Conservation (phyloP, 2,329 filamentous ascomycete species). For the Venturia carpophila region DNA sequence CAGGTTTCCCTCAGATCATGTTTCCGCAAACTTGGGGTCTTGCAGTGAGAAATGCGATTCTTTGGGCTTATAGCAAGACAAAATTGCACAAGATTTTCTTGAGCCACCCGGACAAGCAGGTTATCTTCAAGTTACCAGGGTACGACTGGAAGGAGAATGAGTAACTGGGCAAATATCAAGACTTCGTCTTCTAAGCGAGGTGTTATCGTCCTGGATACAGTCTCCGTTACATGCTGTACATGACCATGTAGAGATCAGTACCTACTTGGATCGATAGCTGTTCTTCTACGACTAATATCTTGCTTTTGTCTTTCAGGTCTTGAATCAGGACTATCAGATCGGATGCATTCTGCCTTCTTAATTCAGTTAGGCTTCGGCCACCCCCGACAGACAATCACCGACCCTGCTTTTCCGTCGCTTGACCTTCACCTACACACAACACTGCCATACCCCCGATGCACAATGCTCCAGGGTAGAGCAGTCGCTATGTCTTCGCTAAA, state of each 20-base stretch:
- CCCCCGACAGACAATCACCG: not conserved
- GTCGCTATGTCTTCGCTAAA: not conserved
- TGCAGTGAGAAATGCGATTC: not conserved
- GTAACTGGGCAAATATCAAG: not conserved
- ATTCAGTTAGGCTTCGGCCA: not conserved
- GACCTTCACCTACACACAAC: not conserved
- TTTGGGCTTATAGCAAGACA: conserved; percentile 1
- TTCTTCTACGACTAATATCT: no score
- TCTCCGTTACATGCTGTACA: no score
- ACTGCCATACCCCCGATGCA: not conserved
- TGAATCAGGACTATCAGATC: no score
- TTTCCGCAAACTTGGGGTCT: conserved; percentile 11
- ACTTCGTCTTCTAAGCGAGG: no score
- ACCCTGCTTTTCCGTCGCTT: not conserved
- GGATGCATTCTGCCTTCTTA: not conserved
- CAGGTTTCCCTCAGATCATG: conserved; percentile 5
- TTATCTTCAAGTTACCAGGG: not conserved
- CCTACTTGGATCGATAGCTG: no score
- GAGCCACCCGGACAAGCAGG: not conserved
- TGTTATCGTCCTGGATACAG: not conserved
- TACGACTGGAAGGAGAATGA: not conserved
- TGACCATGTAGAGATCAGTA: no score
- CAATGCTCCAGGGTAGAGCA: not conserved
- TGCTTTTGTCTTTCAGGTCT: no score
- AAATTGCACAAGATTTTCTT: not conserved